Evolutionary conservation across 805 yeast genomes (phyloP).

Genomic region (Zygoascus ofunaensis): DNA sequence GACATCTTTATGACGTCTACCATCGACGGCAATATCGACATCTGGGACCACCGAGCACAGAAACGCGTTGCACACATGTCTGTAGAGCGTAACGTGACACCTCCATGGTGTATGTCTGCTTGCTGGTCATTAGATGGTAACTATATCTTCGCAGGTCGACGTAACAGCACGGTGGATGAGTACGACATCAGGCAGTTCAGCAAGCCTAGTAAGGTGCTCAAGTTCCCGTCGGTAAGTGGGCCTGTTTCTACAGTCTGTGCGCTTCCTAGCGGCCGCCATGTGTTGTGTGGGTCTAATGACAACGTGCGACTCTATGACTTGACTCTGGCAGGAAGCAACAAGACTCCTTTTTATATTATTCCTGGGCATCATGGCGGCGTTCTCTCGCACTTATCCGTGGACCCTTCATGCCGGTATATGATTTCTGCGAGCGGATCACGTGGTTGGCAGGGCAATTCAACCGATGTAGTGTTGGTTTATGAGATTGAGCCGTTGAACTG

Average conservation of each 20-base stretch:
- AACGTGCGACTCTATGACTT: conserved; percentile 83
- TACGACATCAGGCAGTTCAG: conserved; percentile 31
- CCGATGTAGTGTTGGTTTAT: conserved; percentile 75
- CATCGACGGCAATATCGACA: conserved; percentile 67
- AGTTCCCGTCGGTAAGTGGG: conserved; percentile 81
- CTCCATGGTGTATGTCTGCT: conserved; percentile 87
- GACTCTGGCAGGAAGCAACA: conserved; percentile 29
- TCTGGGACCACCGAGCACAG: conserved; percentile 70
- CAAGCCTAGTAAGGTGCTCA: conserved; percentile 48
- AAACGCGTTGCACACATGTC: conserved; percentile 37
- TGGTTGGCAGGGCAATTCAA: conserved; percentile 84
- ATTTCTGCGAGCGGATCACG: conserved; percentile 88
- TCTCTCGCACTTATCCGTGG: conserved; percentile 66
- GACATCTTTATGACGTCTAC: conserved; percentile 65
- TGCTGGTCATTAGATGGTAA: conserved; percentile 86
- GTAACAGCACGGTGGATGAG: conserved; percentile 76
- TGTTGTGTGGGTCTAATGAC: conserved; percentile 84
- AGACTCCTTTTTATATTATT: conserved; percentile 72
- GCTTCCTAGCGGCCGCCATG: conserved; percentile 69
- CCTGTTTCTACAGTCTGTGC: conserved; percentile 76
- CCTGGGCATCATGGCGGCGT: conserved; percentile 97
- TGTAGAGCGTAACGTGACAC: conserved; percentile 49
- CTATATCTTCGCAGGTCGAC: conserved; percentile 69
- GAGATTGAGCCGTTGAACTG: conserved; percentile 44
- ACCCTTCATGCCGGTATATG: conserved; percentile 81